A percentile compares a stretch with the other conserved stretches of the same genome.
Evolutionary conservation across 257 asterid genomes (phyloP).

Genomic region (Fraxinus americana): DNA sequence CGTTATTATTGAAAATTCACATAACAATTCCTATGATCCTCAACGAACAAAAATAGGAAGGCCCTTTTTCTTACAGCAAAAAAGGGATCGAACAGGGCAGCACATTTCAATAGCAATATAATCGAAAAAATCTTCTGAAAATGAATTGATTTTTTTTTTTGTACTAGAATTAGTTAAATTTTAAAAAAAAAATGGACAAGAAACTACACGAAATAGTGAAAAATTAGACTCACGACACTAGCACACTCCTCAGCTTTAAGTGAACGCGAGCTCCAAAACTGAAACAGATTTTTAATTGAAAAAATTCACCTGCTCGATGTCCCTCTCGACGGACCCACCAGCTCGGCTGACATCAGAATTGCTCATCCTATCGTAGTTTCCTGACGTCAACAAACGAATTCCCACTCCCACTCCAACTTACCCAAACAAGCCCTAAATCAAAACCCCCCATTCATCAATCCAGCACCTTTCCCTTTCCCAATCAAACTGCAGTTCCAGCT

Average conservation of each 20-base stretch:
- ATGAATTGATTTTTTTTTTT: not conserved
- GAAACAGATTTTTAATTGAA: conserved; percentile 5
- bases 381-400: conserved; percentile 35
- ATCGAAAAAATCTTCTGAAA: conserved; percentile 4
- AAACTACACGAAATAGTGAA: conserved; percentile 1
- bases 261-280: conserved; percentile 1
- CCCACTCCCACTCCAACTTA: conserved; percentile 22
- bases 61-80: conserved; percentile 4
- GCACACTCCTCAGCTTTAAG: conserved; percentile 3
- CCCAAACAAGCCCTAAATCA: conserved; percentile 48
- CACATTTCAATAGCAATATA: not conserved
- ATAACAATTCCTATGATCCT: not conserved
- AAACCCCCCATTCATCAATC: conserved; percentile 48
- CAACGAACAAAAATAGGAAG: not conserved
- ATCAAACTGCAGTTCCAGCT: conserved; percentile 9
- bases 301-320: conserved; percentile 62
- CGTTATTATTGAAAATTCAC: not conserved
- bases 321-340: conserved; percentile 77
- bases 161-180: conserved; percentile 24
- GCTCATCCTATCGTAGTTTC: conserved; percentile 62
- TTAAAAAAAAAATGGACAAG: not conserved
- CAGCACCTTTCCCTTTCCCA: conserved; percentile 10
- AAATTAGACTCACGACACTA: conserved; percentile 11
- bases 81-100: not conserved
- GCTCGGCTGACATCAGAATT: conserved; percentile 59